Base-by-base conservation (phyloP, 1,139 yeast genomes). In the Magnusiomyces suaveolens region DNA sequence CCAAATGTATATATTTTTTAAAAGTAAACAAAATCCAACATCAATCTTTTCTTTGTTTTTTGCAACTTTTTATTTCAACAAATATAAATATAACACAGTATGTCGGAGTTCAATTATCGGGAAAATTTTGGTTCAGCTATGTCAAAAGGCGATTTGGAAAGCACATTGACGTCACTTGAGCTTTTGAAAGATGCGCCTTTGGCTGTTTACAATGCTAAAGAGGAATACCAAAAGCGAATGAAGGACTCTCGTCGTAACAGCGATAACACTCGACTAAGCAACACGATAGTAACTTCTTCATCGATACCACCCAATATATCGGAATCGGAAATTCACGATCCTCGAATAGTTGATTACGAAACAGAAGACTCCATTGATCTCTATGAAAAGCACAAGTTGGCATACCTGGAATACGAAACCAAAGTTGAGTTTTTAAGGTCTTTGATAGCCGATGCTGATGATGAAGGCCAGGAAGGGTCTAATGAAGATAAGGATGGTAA, bases 401-500 rank as follows among this genome's bases (percentile, higher is more conserved):
- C 81, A 50, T 83, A 81, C 63, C 66, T 82, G 51, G 89, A 83
- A 63, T 85, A 82, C 61, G 88, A 82, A 61, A 77, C 87, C 1
- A 75, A 84, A 60, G 85, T 82, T 58, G 75, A 79, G 67, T 83
- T 83, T 63, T 68, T 83, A 48, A 63, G 80, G 18, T 62, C 69
- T 10, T 62, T 75, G 3, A 63, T 74, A 3, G 67, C 69, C 12
- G 75, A 73, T 36, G 70, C 69, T 65, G 26, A 69, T 69, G 33
- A 60, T 60, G 2, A 57, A 51, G 20, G 60, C 65, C 49, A 70
- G 71, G 48, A 57, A 54, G 3, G 63, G 63, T 3, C 61, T 72
- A 52, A 65, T 67, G 53, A 56, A 52, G 53, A 56, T 51, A 33
- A 59, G 18, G n/a, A 16, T 4, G 18, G 20, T 10, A 38, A 18